Evolutionary conservation across 306 rosid species (phyloP).

Genomic region (Oxytropis ochrocephala): DNA sequence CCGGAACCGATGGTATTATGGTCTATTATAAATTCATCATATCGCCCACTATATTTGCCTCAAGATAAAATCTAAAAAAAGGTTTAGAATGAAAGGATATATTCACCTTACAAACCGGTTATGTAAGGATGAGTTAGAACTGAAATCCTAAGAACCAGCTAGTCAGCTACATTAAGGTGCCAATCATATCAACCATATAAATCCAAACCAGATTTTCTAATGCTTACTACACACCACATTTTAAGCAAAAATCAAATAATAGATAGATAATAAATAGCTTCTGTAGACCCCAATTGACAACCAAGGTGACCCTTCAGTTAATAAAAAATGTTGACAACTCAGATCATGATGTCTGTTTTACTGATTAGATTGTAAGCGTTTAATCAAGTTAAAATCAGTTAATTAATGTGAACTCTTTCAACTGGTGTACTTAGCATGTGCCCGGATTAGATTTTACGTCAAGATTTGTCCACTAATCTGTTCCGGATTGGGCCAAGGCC

Average conservation of each 20-base stretch:
- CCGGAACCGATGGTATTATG: no score
- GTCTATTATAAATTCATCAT: no score
- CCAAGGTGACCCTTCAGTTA: conserved; percentile 1
- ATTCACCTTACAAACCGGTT: no score
- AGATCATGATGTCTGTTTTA: background rate
- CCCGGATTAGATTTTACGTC: background rate
- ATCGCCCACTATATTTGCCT: no score
- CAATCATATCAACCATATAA: conserved; percentile 16
- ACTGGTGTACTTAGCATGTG: background rate
- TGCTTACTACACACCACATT: conserved; percentile 21
- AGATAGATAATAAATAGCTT: background rate
- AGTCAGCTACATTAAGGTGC: background rate
- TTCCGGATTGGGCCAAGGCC: no score
- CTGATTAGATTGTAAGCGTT: background rate
- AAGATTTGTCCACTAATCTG: no score
- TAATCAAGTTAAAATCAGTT: background rate
- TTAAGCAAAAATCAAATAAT: background rate
- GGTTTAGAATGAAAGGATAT: no score
- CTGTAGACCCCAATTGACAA: conserved; percentile 22
- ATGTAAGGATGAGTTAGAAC: no score
- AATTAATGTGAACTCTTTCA: background rate
- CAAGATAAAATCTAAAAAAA: no score
- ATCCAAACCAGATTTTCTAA: conserved; percentile 17
- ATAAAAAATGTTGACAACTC: background rate
- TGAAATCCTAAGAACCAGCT: no score